A percentile compares a stretch with the other conserved stretches of the same genome.
These are phyloP conservation scores for Spiromastix sp. DNA, from an alignment of 2,329 filamentous ascomycete species.

Conservation along the genomic window DNA sequence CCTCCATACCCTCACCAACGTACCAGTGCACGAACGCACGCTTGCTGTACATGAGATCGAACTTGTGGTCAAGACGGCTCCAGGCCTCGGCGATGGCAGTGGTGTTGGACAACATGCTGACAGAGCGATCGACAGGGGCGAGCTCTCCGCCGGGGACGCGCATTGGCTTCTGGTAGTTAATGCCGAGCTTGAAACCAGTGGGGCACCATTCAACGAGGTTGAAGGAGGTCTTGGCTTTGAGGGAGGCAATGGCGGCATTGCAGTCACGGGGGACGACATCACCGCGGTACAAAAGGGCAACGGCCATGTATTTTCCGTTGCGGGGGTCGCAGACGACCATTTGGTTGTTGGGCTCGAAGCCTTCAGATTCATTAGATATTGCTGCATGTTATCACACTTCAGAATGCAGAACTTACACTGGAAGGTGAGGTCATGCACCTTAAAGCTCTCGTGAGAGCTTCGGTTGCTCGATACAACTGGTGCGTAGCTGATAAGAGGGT, in stretches of 20 bases:
- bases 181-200: constrained; percentile 59
- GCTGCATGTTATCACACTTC: neutral
- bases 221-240: constrained; percentile 55
- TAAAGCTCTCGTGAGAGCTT: constrained; percentile 80
- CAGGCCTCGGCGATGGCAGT: constrained; percentile 58
- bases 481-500: constrained; percentile 55
- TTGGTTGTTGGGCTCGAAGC: constrained; percentile 58
- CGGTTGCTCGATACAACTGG: constrained; percentile 58
- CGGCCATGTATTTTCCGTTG: constrained; percentile 60
- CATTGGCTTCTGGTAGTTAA: constrained; percentile 53
- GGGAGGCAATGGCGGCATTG: constrained; percentile 46
- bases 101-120: constrained; percentile 57
- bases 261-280: constrained; percentile 56
- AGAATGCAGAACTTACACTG: constrained; percentile 39
- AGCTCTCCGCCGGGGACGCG: constrained; percentile 44
- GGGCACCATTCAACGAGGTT: constrained; percentile 61
- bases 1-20: constrained; percentile 85
- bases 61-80: constrained; percentile 55
- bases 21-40: constrained; percentile 64
- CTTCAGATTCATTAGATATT: constrained; percentile 20
- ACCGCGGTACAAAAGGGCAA: constrained; percentile 55
- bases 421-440: constrained; percentile 62
- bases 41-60: constrained; percentile 61
- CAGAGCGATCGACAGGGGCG: constrained; percentile 43
- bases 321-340: constrained; percentile 60